Percentiles rank a stretch among this genome's conserved stretches.
phyloP scores from a whole-genome alignment of 2,329 filamentous ascomycete genomes.

The Malbranchea cinnamomea region DNA sequence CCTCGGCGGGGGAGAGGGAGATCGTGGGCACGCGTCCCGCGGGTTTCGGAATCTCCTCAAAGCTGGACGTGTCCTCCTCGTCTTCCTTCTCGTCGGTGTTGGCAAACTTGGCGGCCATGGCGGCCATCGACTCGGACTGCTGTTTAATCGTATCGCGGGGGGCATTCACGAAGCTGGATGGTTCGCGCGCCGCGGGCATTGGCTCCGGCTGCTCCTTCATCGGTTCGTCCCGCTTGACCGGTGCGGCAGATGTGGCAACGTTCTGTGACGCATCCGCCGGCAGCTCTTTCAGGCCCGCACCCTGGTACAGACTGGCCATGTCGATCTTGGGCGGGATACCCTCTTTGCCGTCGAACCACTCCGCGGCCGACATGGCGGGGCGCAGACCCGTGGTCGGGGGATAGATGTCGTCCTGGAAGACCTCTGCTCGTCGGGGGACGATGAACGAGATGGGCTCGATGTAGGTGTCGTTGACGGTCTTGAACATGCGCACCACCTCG shows the following conservation, averaged over 20 bases:
- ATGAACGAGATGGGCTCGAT: constrained; percentile 97
- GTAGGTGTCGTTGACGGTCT: constrained; percentile 88
- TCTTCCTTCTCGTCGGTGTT: constrained; percentile 48
- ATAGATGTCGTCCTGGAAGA: constrained; percentile 94
- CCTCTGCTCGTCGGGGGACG: constrained; percentile 81
- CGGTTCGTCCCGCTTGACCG: constrained; percentile 16
- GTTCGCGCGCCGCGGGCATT: constrained; percentile 30
- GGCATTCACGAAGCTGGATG: constrained; percentile 9
- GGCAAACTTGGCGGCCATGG: constrained; percentile 73
- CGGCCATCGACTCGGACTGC: constrained; percentile 74
- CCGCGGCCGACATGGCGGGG: constrained; percentile 60
- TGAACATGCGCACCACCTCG: constrained; percentile 88
- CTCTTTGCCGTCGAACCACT: constrained; percentile 80
- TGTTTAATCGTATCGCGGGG: constrained; percentile 46
- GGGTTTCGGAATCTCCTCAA: constrained; percentile 72
- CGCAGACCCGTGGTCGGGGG: constrained; percentile 70
- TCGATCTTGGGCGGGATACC: constrained; percentile 82
- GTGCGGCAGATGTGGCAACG: constrained; percentile 27
- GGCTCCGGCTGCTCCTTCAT: constrained; percentile 40
- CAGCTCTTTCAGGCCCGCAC: constrained; percentile 63
- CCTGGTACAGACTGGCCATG: constrained; percentile 81
- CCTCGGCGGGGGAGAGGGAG: constrained; percentile 15
- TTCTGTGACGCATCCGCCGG: constrained; percentile 46
- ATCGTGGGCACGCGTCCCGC: constrained; percentile 41
- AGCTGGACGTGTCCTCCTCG: constrained; percentile 59